These are phyloP conservation scores for Chlorencoelia australis DNA, from an alignment of 2,329 filamentous ascomycete species.

Conservation along the genomic window DNA sequence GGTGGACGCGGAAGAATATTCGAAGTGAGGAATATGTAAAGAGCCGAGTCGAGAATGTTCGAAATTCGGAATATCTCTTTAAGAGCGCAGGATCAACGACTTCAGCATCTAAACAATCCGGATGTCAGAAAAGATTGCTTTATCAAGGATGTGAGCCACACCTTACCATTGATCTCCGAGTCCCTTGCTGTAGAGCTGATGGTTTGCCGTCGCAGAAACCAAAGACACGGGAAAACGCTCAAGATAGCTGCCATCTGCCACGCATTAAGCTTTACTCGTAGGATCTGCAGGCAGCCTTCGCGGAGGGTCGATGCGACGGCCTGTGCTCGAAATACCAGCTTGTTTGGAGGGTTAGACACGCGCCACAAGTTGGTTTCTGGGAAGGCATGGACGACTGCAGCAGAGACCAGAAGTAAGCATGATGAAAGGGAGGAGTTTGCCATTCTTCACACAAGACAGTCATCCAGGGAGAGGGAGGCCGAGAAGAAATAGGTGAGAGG, in stretches of 20 bases:
- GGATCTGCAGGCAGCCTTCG: constrained; percentile 11
- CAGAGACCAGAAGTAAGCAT: constrained; percentile 1
- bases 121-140: constrained; percentile 5
- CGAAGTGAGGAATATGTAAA: constrained; percentile 66
- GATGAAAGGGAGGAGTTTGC: not conserved
- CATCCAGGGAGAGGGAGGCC: too few species aligned
- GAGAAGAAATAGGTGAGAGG: too few species aligned
- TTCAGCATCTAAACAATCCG: constrained; percentile 18
- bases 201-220: constrained; percentile 15
- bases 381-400: constrained; percentile 3
- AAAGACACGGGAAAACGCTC: constrained; percentile 16
- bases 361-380: constrained; percentile 1
- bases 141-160: not conserved
- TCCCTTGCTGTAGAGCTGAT: constrained; percentile 13
- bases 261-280: constrained; percentile 11
- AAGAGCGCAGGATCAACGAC: constrained; percentile 63
- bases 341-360: constrained; percentile 1
- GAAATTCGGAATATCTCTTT: constrained; percentile 61
- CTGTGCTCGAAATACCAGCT: constrained; percentile 5
- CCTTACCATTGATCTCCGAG: constrained; percentile 17
- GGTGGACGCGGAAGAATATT: constrained; percentile 74
- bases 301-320: constrained; percentile 12
- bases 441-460: too few species aligned
- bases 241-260: constrained; percentile 16
- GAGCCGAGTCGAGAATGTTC: constrained; percentile 59